phyloP scores from a whole-genome alignment of 306 rosid species.

The Begonia fuchsioides region DNA sequence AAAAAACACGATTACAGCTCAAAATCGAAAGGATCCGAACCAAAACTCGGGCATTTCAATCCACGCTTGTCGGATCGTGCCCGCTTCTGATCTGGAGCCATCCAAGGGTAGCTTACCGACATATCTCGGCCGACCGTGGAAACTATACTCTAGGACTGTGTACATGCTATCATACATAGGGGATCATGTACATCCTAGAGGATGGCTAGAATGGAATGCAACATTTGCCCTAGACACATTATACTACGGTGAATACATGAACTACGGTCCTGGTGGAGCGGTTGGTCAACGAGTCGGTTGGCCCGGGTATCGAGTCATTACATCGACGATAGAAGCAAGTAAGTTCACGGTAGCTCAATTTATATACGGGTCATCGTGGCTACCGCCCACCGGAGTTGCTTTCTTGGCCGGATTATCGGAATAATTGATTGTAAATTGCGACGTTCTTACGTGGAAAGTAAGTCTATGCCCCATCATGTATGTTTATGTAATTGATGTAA shows the following conservation, averaged over 20 bases:
- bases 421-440: neutral
- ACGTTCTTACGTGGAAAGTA: too few species aligned
- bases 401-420: slow-evolving; percentile 45
- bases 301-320: slow-evolving; percentile 77
- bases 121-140: slow-evolving; percentile 93
- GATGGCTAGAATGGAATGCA: slow-evolving; percentile 87
- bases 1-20: slow-evolving; percentile 81
- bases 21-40: slow-evolving; percentile 86
- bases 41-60: slow-evolving; percentile 93
- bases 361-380: slow-evolving; percentile 69
- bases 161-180: slow-evolving; percentile 65
- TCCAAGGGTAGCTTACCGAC: slow-evolving; percentile 35
- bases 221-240: slow-evolving; percentile 46
- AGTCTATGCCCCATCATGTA: too few species aligned
- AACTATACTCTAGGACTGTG: slow-evolving; percentile 59
- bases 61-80: slow-evolving; percentile 50
- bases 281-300: slow-evolving; percentile 56
- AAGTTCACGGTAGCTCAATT: slow-evolving; percentile 75
- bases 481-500: too few species aligned
- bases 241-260: slow-evolving; percentile 96
- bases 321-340: slow-evolving; percentile 48
- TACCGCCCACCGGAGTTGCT: slow-evolving; percentile 93
- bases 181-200: slow-evolving; percentile 61
- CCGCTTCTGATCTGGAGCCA: slow-evolving; percentile 38
- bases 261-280: slow-evolving; percentile 80